phyloP scores from a whole-genome alignment of 108 stramenopile genomes.

The Nitzschia sp. region DNA sequence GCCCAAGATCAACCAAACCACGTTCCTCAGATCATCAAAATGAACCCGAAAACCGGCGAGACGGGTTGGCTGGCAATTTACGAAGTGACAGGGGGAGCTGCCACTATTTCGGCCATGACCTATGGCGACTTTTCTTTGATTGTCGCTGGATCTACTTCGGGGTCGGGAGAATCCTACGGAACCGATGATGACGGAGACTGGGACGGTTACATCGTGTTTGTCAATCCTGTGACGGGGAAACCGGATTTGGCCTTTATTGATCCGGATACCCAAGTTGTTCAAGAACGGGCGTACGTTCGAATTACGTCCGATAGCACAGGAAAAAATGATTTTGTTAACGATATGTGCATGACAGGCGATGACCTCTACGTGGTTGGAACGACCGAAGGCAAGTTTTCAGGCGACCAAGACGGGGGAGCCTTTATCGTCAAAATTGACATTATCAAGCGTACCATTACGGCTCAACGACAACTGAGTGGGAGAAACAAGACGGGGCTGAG shows the following conservation, averaged over 20 bases:
- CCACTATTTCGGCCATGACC: slow-evolving; percentile 9
- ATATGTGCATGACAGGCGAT: slow-evolving; percentile 11
- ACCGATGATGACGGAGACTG: neutral
- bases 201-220: slow-evolving; percentile 14
- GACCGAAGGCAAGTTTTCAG: slow-evolving; percentile 1
- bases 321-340: slow-evolving; percentile 10
- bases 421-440: slow-evolving; percentile 25
- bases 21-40: slow-evolving; percentile 9
- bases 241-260: neutral
- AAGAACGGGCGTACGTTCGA: neutral
- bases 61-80: neutral
- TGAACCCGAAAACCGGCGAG: slow-evolving; percentile 2
- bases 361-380: slow-evolving; percentile 22
- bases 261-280: neutral
- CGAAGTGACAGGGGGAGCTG: neutral
- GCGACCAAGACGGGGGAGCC: slow-evolving; percentile 5
- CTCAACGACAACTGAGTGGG: neutral
- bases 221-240: slow-evolving; percentile 4
- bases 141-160: slow-evolving; percentile 9
- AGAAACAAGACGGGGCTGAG: neutral
- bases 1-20: neutral
- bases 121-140: neutral
- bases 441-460: neutral
- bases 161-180: slow-evolving; percentile 1
- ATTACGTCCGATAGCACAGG: neutral